Base-by-base conservation (phyloP, 1,139 yeast species). In the Lodderomyces metapsilosis region DNA sequence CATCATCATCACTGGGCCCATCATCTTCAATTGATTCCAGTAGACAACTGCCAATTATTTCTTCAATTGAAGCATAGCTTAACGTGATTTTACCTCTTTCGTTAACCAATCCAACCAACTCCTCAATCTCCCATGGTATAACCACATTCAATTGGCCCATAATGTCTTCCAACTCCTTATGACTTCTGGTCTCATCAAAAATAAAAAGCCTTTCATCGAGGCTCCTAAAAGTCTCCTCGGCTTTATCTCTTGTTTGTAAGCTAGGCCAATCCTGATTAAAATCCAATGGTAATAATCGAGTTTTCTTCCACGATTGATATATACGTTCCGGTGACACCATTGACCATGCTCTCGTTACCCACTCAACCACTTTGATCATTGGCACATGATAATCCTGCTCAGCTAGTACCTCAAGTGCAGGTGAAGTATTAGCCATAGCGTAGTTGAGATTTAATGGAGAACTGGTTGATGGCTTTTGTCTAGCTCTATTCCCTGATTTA, bases 21-120 rank as follows among this genome's bases (percentile, higher is more conserved):
- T 49, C 48, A 27, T 42, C 46, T 31, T 52, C 52, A 36, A 40
- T 45, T 0, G 57, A 48, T 43, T 77, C 82, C 55, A 76, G 75
- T 9, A 79, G 66, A 50, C 86, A 80, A 56, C 84, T 76, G 18
- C 80, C 80, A 3, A 81, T 79, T 36, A 81, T 73, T 49, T 82
- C 87, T 44, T 76, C 82, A 39, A 79, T 78, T n/a, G 85, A 79
- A 10, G 76, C 67, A 53, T 80, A 82, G 45, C 66, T 69, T n/a
- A 70, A 54, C 1, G 78, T 75, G 21, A 78, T 72, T 50, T 74
- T 76, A 34, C 78, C 80, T 43, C 80, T 64, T 55, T 82, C 88
- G 41, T 80, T 75, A 7, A 78, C 76, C 37, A 82, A 59, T 24
- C 80, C 82, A 38, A 80, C 52, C 24, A 82, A 56, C 48, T 78